These are phyloP conservation scores for Solioccasus polychromus DNA, from an alignment of 768 basidiomycete genomes.

Conservation along the genomic window DNA sequence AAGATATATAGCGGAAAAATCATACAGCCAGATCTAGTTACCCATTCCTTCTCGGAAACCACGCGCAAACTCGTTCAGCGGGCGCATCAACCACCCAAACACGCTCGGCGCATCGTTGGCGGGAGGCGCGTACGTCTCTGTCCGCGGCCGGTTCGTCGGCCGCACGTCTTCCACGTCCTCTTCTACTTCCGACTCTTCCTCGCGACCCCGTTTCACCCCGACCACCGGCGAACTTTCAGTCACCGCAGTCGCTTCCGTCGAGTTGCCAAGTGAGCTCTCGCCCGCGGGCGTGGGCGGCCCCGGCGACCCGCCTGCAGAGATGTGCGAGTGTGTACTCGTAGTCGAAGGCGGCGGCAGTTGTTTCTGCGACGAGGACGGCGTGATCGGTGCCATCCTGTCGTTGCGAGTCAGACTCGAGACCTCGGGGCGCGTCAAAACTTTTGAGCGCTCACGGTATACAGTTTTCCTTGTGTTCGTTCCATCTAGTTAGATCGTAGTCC, in stretches of 20 bases:
- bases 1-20: conserved; percentile 7
- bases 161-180: conserved; percentile 39
- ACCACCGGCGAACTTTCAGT: conserved; percentile 22
- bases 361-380: conserved; percentile 15
- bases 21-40: too few relatives aligned
- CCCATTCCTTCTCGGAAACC: conserved; percentile 72
- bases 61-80: conserved; percentile 61
- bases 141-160: conserved; percentile 52
- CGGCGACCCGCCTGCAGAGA: conserved; percentile 10
- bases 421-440: too few relatives aligned
- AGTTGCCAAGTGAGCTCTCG: conserved; percentile 26
- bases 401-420: conserved; percentile 12
- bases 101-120: conserved; percentile 44
- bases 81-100: conserved; percentile 59
- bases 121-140: conserved; percentile 42
- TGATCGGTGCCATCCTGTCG: conserved; percentile 20
- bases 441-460: conserved; percentile 52
- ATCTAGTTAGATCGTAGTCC: conserved; percentile 60
- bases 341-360: conserved; percentile 19
- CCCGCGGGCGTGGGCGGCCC: conserved; percentile 13
- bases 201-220: conserved; percentile 50
- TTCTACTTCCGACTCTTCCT: conserved; percentile 37
- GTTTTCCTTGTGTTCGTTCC: conserved; percentile 58
- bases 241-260: conserved; percentile 39
- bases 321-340: conserved; percentile 14